Evolutionary conservation across 192 early-diverging fungal genomes (phyloP).

Genomic region (Martensiomyces pterosporus): DNA sequence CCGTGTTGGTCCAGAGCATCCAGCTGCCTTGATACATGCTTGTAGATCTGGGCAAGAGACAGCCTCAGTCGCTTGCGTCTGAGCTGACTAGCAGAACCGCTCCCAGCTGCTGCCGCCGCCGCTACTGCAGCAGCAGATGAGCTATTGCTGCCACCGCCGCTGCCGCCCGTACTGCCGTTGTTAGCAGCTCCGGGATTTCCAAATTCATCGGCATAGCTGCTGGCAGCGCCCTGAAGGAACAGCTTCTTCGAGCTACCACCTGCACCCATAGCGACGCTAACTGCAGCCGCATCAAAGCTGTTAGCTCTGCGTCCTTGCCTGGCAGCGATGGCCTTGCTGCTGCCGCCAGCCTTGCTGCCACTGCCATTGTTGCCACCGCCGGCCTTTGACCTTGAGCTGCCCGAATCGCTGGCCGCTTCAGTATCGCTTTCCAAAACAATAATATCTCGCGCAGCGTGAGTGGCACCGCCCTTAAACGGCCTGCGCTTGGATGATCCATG

Average conservation of each 20-base stretch:
- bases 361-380: not conserved
- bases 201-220: not conserved
- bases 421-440: slow-evolving; percentile 19
- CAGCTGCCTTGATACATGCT: slow-evolving; percentile 36
- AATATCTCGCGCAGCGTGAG: slow-evolving; percentile 5
- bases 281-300: slow-evolving; percentile 41
- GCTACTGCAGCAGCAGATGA: slow-evolving; percentile 23
- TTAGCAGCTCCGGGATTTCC: too few relatives aligned
- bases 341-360: not conserved
- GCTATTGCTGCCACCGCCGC: too few relatives aligned
- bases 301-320: slow-evolving; percentile 20
- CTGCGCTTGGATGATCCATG: slow-evolving; percentile 22
- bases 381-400: slow-evolving; percentile 4
- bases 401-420: slow-evolving; percentile 27
- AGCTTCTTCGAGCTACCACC: too few relatives aligned
- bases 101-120: slow-evolving; percentile 21
- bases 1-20: slow-evolving; percentile 57
- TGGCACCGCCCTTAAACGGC: slow-evolving; percentile 8
- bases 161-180: too few relatives aligned
- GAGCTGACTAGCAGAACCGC: slow-evolving; percentile 25
- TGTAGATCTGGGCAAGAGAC: slow-evolving; percentile 47
- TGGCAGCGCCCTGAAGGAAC: slow-evolving; percentile 3
- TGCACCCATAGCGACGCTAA: slow-evolving; percentile 1
- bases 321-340: too few relatives aligned
- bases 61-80: slow-evolving; percentile 30